Percentiles rank a stretch among this genome's conserved stretches.
phyloP scores from a whole-genome alignment of 495 filamentous ascomycete genomes.

The Daldinia grandis region DNA sequence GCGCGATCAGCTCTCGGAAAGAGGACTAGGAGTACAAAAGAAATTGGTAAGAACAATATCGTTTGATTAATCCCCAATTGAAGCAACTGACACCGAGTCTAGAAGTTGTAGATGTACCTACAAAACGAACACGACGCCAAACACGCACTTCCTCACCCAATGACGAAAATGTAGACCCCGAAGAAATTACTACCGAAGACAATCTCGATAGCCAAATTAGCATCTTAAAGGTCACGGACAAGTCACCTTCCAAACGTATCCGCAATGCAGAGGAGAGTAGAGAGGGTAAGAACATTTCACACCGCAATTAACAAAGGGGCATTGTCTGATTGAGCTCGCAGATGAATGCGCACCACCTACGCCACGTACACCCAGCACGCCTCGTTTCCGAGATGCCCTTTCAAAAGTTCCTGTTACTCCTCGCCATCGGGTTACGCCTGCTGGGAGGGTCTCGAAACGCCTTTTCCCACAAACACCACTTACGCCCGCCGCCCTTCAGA shows the following conservation, averaged over 20 bases:
- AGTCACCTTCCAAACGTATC: conserved; percentile 44
- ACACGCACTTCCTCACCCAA: conserved; percentile 45
- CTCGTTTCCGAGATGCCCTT: conserved; percentile 63
- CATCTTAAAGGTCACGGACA: conserved; percentile 20
- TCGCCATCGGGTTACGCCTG: conserved; percentile 59
- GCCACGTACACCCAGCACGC: conserved; percentile 72
- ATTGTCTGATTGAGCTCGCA: conserved; percentile 19
- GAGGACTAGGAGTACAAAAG: conserved; percentile 66
- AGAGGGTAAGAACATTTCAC: conserved; percentile 33
- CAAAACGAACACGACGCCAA: conserved; percentile 70
- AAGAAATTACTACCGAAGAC: conserved; percentile 49
- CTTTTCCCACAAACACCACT: conserved; percentile 67
- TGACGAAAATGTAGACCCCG: conserved; percentile 63
- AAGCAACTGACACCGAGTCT: conserved; percentile 49
- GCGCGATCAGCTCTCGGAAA: conserved; percentile 74
- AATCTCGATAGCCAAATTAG: conserved; percentile 49
- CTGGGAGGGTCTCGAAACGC: conserved; percentile 60
- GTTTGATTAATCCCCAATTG: conserved; percentile 35
- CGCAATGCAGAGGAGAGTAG: conserved; percentile 28
- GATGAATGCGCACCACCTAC: conserved; percentile 61
- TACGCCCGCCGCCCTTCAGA: conserved; percentile 69
- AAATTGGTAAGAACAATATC: conserved; percentile 63
- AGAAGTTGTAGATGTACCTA: conserved; percentile 49
- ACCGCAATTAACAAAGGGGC: background rate
- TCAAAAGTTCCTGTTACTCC: conserved; percentile 55